Conservation (phyloP, 202 grass and related monocot species). For the Setaria viridis region DNA sequence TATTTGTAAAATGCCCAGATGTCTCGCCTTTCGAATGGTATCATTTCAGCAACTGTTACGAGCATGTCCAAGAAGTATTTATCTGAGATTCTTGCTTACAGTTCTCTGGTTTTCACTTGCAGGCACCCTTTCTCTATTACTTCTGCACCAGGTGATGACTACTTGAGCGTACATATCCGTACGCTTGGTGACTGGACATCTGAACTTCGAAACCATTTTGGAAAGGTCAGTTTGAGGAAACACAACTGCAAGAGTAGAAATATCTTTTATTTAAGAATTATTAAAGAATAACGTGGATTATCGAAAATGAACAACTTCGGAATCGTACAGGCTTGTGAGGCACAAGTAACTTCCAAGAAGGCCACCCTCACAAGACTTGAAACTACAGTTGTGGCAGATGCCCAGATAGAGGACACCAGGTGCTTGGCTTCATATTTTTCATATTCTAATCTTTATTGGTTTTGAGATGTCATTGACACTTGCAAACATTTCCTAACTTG, state of each 20-base stretch:
- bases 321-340: conserved; percentile 67
- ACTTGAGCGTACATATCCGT: conserved; percentile 94
- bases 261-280: conserved; percentile 4
- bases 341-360: conserved; percentile 94
- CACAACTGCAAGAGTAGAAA: conserved; percentile 17
- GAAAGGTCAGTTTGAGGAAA: conserved; percentile 71
- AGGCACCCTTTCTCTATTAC: conserved; percentile 99
- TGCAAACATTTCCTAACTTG: conserved; percentile 13
- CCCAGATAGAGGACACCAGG: conserved; percentile 74
- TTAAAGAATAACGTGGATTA: not conserved
- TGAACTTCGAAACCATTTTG: conserved; percentile 85
- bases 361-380: conserved; percentile 89
- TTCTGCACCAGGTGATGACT: conserved; percentile 84
- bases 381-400: conserved; percentile 86
- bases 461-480: not conserved
- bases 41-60: conserved; percentile 1
- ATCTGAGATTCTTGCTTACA: conserved; percentile 25
- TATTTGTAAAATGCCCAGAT: conserved; percentile 96
- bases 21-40: conserved; percentile 98
- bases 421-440: conserved; percentile 36
- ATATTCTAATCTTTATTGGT: conserved; percentile 17
- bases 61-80: conserved; percentile 23
- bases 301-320: conserved; percentile 16
- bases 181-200: conserved; percentile 96
- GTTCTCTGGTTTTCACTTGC: conserved; percentile 33